phyloP scores from a whole-genome alignment of 441 rosid species.

The Rhodomyrtus psidioides region DNA sequence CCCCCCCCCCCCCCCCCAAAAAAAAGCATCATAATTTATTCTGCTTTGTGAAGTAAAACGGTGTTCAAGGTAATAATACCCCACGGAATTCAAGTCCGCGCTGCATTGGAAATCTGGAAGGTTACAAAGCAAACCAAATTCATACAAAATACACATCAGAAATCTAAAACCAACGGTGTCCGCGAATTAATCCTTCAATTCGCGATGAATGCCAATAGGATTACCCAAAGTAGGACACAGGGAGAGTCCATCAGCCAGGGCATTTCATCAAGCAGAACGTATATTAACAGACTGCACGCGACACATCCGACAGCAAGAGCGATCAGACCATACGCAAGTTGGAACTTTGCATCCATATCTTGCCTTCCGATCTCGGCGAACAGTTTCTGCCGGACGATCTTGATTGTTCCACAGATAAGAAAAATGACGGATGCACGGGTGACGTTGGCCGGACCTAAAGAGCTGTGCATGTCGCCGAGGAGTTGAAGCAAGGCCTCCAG shows the following conservation, averaged over 20 bases:
- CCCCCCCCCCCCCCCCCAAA: no score
- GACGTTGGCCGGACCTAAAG: background rate
- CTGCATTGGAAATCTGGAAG: no score
- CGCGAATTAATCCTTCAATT: background rate
- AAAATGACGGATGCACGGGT: rapidly evolving
- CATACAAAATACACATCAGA: background rate
- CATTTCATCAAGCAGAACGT: background rate
- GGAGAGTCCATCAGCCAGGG: background rate
- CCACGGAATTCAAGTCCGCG: rapidly evolving
- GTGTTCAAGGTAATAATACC: background rate
- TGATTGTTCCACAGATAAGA: rapidly evolving
- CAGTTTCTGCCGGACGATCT: background rate
- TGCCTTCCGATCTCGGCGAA: background rate
- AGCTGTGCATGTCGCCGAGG: background rate
- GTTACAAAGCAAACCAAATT: no score
- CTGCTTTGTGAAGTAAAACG: background rate
- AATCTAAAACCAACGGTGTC: background rate
- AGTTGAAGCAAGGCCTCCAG: background rate
- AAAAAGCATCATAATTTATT: background rate
- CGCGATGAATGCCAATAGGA: background rate
- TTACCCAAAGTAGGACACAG: background rate
- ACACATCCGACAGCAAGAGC: background rate
- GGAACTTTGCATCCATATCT: background rate
- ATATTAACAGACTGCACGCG: background rate
- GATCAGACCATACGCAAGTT: no score